Conservation (phyloP, 2,329 filamentous ascomycete species). For the Xylaria sp. region DNA sequence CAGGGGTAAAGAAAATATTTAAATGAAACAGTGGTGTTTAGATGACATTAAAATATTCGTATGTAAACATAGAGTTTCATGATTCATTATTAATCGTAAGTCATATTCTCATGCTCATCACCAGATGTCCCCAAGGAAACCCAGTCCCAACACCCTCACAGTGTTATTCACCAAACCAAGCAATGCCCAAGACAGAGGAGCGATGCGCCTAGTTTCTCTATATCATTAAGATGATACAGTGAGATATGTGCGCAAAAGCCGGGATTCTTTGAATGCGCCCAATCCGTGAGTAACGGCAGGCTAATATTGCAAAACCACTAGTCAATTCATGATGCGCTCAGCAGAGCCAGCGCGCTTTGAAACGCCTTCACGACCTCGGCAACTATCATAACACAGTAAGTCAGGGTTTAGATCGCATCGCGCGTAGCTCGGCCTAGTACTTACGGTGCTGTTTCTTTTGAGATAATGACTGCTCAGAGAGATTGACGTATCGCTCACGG, state of each 20-base stretch:
- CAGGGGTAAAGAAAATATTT: not conserved
- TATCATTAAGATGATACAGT: not conserved
- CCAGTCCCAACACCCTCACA: not conserved
- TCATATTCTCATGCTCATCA: slow-evolving; percentile 31
- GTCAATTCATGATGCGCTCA: slow-evolving; percentile 52
- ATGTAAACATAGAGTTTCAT: slow-evolving; percentile 15
- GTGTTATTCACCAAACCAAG: slow-evolving; percentile 15
- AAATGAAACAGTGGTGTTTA: not conserved
- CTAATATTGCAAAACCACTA: not conserved
- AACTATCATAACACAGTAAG: slow-evolving; percentile 50
- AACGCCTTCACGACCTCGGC: slow-evolving; percentile 71
- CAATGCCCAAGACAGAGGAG: not conserved
- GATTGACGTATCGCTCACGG: slow-evolving; percentile 77
- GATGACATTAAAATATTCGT: not conserved
- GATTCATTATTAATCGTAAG: slow-evolving; percentile 28
- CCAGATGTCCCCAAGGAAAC: slow-evolving; percentile 8
- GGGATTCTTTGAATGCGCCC: not conserved
- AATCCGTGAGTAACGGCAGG: not conserved
- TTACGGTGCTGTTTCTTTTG: slow-evolving; percentile 84
- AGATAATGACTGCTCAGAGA: slow-evolving; percentile 76
- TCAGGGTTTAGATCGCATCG: slow-evolving; percentile 37
- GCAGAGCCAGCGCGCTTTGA: slow-evolving; percentile 68
- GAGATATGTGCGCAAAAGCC: not conserved
- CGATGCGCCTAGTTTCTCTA: not conserved
- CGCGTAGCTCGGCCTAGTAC: slow-evolving; percentile 50